A percentile compares a stretch with the other conserved stretches of the same genome.
Conservation (phyloP, 2,329 filamentous ascomycete genomes). For the Fragosphaeria purpurea region DNA sequence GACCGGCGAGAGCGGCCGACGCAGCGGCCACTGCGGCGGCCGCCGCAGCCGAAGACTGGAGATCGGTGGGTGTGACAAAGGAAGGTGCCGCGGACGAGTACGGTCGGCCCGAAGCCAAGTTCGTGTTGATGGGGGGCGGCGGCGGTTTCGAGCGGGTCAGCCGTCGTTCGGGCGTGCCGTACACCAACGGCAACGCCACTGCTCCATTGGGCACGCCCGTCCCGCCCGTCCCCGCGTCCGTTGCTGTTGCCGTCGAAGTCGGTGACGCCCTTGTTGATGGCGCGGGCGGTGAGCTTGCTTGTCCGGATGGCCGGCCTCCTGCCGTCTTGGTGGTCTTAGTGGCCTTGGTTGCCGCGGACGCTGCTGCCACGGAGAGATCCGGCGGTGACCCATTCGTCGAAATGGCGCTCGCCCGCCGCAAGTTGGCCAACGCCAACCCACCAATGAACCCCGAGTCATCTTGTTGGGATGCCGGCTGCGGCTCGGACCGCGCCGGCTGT, state of each 20-base stretch:
- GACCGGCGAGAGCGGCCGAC: constrained; percentile 31
- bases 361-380: constrained; percentile 9
- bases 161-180: constrained; percentile 16
- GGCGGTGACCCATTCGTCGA: too few species aligned
- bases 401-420: constrained; percentile 26
- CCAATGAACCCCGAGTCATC: constrained; percentile 41
- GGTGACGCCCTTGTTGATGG: not conserved
- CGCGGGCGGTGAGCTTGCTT: too few species aligned
- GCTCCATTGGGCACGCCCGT: too few species aligned
- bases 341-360: constrained; percentile 13
- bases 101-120: constrained; percentile 20
- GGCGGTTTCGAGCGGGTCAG: constrained; percentile 22
- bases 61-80: not conserved
- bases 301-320: not conserved
- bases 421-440: constrained; percentile 43
- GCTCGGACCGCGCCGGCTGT: not conserved
- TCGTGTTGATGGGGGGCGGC: constrained; percentile 26
- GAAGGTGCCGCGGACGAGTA: constrained; percentile 9
- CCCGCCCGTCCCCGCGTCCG: not conserved
- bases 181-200: not conserved
- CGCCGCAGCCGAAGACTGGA: constrained; percentile 22
- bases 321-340: not conserved
- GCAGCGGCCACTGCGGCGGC: constrained; percentile 26
- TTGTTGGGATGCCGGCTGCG: constrained; percentile 22
- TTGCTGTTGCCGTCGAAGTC: constrained; percentile 2